Conservation (phyloP, 352 stramenopile species). For the Globisporangium spiculum region DNA sequence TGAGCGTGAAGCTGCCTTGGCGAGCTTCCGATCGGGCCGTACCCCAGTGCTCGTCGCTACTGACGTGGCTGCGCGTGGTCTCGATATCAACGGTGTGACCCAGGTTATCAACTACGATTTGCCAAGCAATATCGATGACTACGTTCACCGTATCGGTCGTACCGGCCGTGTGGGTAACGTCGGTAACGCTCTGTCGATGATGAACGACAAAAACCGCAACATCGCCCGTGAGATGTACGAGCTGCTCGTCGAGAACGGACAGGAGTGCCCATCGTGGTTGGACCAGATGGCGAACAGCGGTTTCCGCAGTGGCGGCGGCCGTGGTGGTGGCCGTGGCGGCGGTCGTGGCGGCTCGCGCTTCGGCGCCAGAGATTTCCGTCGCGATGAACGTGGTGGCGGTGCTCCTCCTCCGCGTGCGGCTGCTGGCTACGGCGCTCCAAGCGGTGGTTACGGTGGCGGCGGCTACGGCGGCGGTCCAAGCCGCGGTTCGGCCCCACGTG, state of each 20-base stretch:
- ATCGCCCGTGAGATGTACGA: constrained; percentile 97
- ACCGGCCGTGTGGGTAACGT: constrained; percentile 98
- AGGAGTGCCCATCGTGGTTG: constrained; percentile 93
- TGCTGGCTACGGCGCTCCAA: constrained; percentile 27
- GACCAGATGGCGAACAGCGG: constrained; percentile 92
- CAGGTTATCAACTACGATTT: constrained; percentile 98
- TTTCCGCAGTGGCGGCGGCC: constrained; percentile 55
- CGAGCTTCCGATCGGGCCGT: constrained; percentile 89
- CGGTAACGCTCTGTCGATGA: constrained; percentile 95
- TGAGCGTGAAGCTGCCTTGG: constrained; percentile 92
- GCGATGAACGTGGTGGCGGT: constrained; percentile 52
- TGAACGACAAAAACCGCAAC: constrained; percentile 99
- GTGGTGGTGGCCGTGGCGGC: constrained; percentile 47
- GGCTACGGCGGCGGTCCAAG: constrained; percentile 24
- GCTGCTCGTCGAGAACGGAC: constrained; percentile 94
- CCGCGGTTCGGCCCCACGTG: constrained; percentile 34
- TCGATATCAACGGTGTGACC: constrained; percentile 98
- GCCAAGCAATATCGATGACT: constrained; percentile 98
- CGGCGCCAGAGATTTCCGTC: constrained; percentile 86
- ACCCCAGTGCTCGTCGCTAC: constrained; percentile 97
- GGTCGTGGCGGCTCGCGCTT: constrained; percentile 72
- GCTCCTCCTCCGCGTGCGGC: constrained; percentile 7
- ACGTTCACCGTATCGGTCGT: constrained; percentile 99
- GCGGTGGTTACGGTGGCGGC: constrained; percentile 28
- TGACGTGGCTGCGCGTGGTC: constrained; percentile 96